Percentiles rank a stretch among this genome's conserved stretches.
Conservation (phyloP, 2,329 filamentous ascomycete species). For the Fusarium globosum region DNA sequence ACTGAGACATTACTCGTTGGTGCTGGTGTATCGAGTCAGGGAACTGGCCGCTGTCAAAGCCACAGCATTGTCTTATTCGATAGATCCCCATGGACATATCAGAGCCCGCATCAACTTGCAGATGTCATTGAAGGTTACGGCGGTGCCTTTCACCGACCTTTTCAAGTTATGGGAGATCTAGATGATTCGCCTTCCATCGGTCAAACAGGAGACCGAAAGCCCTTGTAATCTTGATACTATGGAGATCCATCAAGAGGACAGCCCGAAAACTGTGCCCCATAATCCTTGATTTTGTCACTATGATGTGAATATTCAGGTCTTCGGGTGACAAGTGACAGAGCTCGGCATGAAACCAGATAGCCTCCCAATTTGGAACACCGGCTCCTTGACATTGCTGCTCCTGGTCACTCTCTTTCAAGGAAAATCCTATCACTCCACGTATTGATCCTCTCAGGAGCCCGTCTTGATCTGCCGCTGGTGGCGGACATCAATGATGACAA, state of each 20-base stretch:
- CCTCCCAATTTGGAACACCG: constrained; percentile 19
- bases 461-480: background rate
- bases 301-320: constrained; percentile 4
- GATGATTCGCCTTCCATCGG: background rate
- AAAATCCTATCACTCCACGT: constrained; percentile 8
- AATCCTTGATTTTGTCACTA: background rate
- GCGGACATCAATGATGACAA: background rate
- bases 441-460: constrained; percentile 22
- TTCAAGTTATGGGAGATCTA: background rate
- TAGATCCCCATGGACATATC: constrained; percentile 19
- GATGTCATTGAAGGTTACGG: background rate
- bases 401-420: background rate
- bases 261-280: background rate
- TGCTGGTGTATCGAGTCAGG: constrained; percentile 15
- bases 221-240: background rate
- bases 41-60: constrained; percentile 26
- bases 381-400: background rate
- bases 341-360: constrained; percentile 21
- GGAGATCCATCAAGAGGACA: background rate
- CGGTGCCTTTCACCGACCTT: constrained; percentile 1
- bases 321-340: constrained; percentile 2
- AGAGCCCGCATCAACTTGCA: background rate
- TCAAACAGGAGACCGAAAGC: background rate
- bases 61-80: constrained; percentile 20
- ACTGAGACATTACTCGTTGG: constrained; percentile 10